Evolutionary conservation across 2,329 filamentous ascomycete genomes (phyloP).

Genomic region (Alternaria arborescens): DNA sequence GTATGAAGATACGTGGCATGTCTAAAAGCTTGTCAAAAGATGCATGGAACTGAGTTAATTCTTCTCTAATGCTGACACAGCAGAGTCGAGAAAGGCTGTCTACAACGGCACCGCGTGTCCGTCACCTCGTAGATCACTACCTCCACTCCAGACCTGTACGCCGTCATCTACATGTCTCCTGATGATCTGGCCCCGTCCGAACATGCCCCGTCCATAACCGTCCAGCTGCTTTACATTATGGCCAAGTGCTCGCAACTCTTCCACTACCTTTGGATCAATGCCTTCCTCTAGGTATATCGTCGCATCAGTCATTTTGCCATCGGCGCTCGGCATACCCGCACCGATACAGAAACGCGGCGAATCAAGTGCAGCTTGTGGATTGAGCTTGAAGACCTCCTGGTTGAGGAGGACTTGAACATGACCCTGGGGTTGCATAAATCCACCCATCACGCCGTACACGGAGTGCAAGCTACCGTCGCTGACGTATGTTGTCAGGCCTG

Average conservation of each 20-base stretch:
- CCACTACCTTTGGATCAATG: slow-evolving; percentile 72
- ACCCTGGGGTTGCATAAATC: slow-evolving; percentile 97
- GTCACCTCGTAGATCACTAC: slow-evolving; percentile 88
- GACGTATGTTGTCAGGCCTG: slow-evolving; percentile 83
- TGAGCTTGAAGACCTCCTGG: slow-evolving; percentile 81
- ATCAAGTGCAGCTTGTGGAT: slow-evolving; percentile 88
- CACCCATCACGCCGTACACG: slow-evolving; percentile 96
- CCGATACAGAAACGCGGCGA: slow-evolving; percentile 90
- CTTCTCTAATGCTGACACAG: not conserved
- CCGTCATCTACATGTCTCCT: slow-evolving; percentile 79
- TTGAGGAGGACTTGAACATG: slow-evolving; percentile 93
- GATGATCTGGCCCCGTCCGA: slow-evolving; percentile 89
- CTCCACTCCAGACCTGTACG: slow-evolving; percentile 80
- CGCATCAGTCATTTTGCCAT: slow-evolving; percentile 65
- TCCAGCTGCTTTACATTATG: slow-evolving; percentile 75
- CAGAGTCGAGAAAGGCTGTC: not conserved
- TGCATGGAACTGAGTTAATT: not conserved
- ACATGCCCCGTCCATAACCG: slow-evolving; percentile 72
- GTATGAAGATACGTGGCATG: not conserved
- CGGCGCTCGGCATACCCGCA: slow-evolving; percentile 70
- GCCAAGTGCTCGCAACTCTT: slow-evolving; percentile 73
- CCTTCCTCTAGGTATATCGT: slow-evolving; percentile 85
- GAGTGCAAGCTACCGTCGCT: slow-evolving; percentile 78
- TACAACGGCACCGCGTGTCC: slow-evolving; percentile 69
- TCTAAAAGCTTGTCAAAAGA: not conserved